Evolutionary conservation across 1,284 basidiomycete species (phyloP), one percentile per base, ranked within the genome.

Genomic region (Cryptococcus sp.): DNA sequence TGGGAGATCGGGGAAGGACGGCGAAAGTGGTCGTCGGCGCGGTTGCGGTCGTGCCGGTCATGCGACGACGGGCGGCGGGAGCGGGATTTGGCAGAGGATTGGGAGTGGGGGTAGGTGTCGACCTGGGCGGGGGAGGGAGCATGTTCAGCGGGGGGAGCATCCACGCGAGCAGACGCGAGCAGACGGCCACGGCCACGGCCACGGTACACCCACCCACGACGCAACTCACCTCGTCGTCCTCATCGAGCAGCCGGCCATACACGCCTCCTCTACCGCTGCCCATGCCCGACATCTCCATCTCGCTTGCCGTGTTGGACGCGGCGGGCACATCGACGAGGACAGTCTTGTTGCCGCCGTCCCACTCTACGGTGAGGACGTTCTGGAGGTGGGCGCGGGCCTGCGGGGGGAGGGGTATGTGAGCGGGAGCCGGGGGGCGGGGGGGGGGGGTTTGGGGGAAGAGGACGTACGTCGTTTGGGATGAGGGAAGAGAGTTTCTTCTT

Each of bases 361-460:
- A 74, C 52, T 74, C 72, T 50, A 74, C 72, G 11, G 72, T 74
- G 37, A 74, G 56, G 11, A 65, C 68, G 54, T 74, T 72, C 49
- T 72, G 72, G 8, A 74, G 60, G 13, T 63, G 64, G 21, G 46
- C 61, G 24, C 55, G 52, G 23, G 56, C 59, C 59, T 59, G 46
- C 36, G 35, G 21, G 20, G n/a, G n/a, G n/a, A n/a, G n/a, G 46
- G 28, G 20, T 18, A 48, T 36, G 16, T 36, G 16, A 8, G 49
- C 20, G 16, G 18, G 40, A 45, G 13, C 23, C 21, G 11, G 39
- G 20, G n/a, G n/a, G 38, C 50, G 13, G 21, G 13, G 7, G 24
- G 20, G 7, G 12, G 36, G 20, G 15, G 21, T 38, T 24, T n/a
- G 7, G 13, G 4, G n/a, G 21, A n/a, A 15, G 40, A 11, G 46